Evolutionary conservation across 2,329 filamentous ascomycete species (phyloP), one percentile per base, ranked within the genome.

Genomic region (Fusarium mundagurra): DNA sequence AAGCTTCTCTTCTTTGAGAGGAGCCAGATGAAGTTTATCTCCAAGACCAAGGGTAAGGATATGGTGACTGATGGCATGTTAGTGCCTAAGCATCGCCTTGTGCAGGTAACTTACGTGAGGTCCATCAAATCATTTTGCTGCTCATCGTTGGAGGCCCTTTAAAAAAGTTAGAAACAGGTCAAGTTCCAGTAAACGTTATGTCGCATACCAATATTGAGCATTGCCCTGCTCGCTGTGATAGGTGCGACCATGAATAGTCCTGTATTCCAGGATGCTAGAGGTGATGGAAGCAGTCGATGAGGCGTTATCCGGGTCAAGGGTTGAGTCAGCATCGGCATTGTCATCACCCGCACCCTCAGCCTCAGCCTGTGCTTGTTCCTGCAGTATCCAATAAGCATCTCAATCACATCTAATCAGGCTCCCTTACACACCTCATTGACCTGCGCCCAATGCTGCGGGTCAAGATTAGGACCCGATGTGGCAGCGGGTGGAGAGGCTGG

Each of bases 121-220:
- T 77, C 76, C 72, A 77, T 77, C 10, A 78, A 43, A 2, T 78
- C 72, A 16, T 64, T 73, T 17, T 77, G 76, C 14, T 64, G 57
- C 4, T 76, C 65, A 7, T 77, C 76, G 4, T 78, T 77, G 5
- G 76, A 78, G 4, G 74, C 76, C 76, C 76, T 77, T 48, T 1
- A 5, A 2, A 4, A 22, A 14, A 3, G 14, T 72, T 24, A 75
- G 29, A 31, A 31, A 31, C 29, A 7, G 8, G 29, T 8, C 3
- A 8, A 31, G 29, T 3, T 31, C 7, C 29, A 8, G 7, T 31
- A 3, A 8, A 31, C 6, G 29, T 8, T 8, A 31, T 31, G 29
- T 31, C 29, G 29, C 7, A 11, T 31, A 31, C 31, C 31, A 81
- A 27, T 80, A 80, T 4, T 79, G 79, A 9, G 75, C 67, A 61